These are phyloP conservation scores for Stachybotrys elegans DNA, from an alignment of 2,329 filamentous ascomycete genomes.

Conservation along the genomic window DNA sequence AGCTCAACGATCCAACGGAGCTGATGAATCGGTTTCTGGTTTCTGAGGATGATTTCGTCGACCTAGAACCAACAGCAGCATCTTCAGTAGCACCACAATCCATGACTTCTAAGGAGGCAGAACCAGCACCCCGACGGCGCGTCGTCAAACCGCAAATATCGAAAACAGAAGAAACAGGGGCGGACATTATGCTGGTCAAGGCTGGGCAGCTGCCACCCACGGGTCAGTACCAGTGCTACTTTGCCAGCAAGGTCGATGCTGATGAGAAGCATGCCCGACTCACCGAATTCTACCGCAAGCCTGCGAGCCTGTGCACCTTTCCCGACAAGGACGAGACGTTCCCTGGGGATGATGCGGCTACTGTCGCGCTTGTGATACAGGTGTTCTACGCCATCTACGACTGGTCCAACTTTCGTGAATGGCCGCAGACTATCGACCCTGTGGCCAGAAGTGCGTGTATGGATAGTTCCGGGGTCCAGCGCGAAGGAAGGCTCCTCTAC, in stretches of 20 bases:
- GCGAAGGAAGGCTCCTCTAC: neutral
- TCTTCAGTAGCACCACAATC: no score
- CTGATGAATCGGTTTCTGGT: no score
- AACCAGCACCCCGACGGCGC: neutral
- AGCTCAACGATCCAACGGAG: no score
- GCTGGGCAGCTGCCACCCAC: constrained; percentile 6
- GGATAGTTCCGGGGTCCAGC: no score
- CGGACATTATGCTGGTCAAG: constrained; percentile 7
- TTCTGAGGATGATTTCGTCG: no score
- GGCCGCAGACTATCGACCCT: constrained; percentile 12
- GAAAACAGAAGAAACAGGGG: neutral
- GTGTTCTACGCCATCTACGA: constrained; percentile 18
- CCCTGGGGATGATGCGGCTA: constrained; percentile 8
- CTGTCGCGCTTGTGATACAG: constrained; percentile 8
- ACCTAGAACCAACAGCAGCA: no score
- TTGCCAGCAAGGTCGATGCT: constrained; percentile 5
- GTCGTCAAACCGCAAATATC: neutral
- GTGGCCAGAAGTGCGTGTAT: constrained; percentile 7
- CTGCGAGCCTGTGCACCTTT: constrained; percentile 9
- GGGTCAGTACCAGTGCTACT: constrained; percentile 5
- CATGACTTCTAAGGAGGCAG: no score
- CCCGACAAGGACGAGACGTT: constrained; percentile 11
- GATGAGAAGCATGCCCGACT: constrained; percentile 5
- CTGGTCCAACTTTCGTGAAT: constrained; percentile 17
- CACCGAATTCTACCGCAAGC: constrained; percentile 11